A percentile compares a stretch with the other conserved stretches of the same genome.
These are phyloP conservation scores for Micromonas pusilla DNA, from an alignment of 139 green algal species.

Conservation along the genomic window DNA sequence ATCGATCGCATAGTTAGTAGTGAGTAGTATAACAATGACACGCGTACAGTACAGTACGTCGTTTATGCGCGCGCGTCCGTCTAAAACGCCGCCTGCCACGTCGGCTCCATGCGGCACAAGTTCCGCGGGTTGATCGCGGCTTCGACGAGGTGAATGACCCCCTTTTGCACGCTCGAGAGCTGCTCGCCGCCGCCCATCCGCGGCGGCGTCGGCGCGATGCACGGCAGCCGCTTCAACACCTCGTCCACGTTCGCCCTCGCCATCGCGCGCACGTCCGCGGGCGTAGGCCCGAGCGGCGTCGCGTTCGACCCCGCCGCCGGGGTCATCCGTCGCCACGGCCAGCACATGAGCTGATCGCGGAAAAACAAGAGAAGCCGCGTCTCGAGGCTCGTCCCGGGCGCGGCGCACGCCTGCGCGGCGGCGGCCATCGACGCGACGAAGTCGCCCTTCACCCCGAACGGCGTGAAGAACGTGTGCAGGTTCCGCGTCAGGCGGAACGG, in stretches of 20 bases:
- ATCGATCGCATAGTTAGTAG: too few relatives aligned
- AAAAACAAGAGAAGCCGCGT: slow-evolving; percentile 78
- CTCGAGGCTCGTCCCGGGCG: slow-evolving; percentile 41
- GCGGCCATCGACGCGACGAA: slow-evolving; percentile 41
- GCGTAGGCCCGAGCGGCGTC: background rate
- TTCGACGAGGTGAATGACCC: slow-evolving; percentile 66
- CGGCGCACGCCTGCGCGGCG: slow-evolving; percentile 35
- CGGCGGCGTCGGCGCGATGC: background rate
- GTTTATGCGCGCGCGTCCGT: too few relatives aligned
- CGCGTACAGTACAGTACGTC: too few relatives aligned
- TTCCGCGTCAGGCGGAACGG: slow-evolving; percentile 97
- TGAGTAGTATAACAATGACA: too few relatives aligned
- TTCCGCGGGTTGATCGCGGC: slow-evolving; percentile 58
- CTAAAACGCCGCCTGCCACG: slow-evolving; percentile 59
- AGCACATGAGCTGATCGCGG: slow-evolving; percentile 57
- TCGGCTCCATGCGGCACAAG: slow-evolving; percentile 87
- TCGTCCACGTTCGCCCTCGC: slow-evolving; percentile 39
- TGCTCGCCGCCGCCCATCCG: background rate
- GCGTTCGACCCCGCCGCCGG: background rate
- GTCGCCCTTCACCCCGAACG: slow-evolving; percentile 81
- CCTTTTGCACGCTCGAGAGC: slow-evolving; percentile 48
- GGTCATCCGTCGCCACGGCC: slow-evolving; percentile 32
- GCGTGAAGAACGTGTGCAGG: slow-evolving; percentile 87
- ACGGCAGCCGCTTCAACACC: slow-evolving; percentile 27
- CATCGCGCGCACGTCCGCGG: slow-evolving; percentile 39